These are phyloP conservation scores for Wilcoxina mikolae DNA, from an alignment of 495 filamentous ascomycete genomes.

Conservation along the genomic window DNA sequence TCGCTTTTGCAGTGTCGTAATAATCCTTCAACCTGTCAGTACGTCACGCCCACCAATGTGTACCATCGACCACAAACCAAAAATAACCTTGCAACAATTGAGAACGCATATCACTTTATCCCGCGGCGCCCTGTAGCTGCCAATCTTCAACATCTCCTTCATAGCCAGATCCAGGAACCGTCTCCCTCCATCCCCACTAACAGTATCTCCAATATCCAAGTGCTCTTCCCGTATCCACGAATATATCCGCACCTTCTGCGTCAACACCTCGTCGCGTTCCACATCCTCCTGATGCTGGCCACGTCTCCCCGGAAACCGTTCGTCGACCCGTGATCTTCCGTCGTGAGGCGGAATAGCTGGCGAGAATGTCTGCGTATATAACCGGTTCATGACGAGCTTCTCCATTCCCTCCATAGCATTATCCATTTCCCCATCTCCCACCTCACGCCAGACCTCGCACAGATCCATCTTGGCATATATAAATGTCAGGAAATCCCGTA, in stretches of 20 bases:
- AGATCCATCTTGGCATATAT: constrained; percentile 98
- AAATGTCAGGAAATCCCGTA: constrained; percentile 91
- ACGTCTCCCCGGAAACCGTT: constrained; percentile 54
- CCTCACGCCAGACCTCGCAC: constrained; percentile 92
- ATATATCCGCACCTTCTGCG: constrained; percentile 93
- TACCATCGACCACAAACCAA: constrained; percentile 44
- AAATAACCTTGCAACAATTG: constrained; percentile 99
- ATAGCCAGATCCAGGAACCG: constrained; percentile 81
- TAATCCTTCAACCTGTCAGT: constrained; percentile 37
- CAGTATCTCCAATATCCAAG: constrained; percentile 62
- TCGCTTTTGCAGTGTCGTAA: constrained; percentile 84
- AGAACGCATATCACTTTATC: constrained; percentile 98
- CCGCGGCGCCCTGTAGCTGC: constrained; percentile 82
- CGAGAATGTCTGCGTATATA: constrained; percentile 94
- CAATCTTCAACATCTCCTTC: constrained; percentile 87
- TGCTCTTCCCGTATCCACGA: constrained; percentile 89
- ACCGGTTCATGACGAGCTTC: constrained; percentile 96
- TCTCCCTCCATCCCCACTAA: constrained; percentile 66
- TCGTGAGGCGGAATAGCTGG: constrained; percentile 54
- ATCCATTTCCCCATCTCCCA: constrained; percentile 93
- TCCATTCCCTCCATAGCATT: constrained; percentile 99
- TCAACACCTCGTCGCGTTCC: constrained; percentile 83
- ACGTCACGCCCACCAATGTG: background rate
- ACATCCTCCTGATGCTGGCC: constrained; percentile 99
- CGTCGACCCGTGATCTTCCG: constrained; percentile 53